Evolutionary conservation across 768 basidiomycete genomes (phyloP), one percentile per base, ranked within the genome.

Genomic region (Xanthoconium stramineum): DNA sequence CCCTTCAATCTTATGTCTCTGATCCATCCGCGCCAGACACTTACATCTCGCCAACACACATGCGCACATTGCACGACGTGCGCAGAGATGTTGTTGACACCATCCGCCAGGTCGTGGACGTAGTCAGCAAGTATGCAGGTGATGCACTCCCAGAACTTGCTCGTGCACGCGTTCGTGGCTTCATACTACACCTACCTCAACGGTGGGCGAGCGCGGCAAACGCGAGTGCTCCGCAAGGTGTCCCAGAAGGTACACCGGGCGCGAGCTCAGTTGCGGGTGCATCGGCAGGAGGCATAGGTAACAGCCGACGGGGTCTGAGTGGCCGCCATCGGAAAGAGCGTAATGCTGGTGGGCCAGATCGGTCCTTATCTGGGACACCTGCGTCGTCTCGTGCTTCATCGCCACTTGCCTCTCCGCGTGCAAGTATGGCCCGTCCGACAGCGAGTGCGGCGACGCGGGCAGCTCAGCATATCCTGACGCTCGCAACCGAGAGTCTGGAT

Each of bases 401-500:
- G 1, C 74, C 74, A 4, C 39, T 71, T 30, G 38, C 66, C 12
- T 69, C 72, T 35, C 48, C 63, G 10, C 65, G 67, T 29, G 56
- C 43, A 37, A 61, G 37, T n/a, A 51, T 68, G 63, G 51, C 48
- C 19, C 64, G 61, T 38, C 69, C 74, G 6, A 78, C 76, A 0
- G 78, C 81, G 0, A 77, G 82, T 36, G 75, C 83, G 7, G 90
- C 89, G 3, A 78, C 83, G 24, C 78, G 84, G 15, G 88, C 92
- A 30, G 90, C 94, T 11, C 88, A 91, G 68, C 76, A 88, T 49
- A 86, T 96, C 19, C 69, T 96, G 61, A 84, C 86, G 9, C 82
- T 96, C 10, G 92, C 94, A 13, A 89, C 88, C 14, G 94, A 96
- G 75, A 94, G 92, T 66, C 66, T 96, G 70, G 93, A 96, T 66